These are phyloP conservation scores for Suillus subalutaceus DNA, from an alignment of 768 basidiomycete species.

Conservation along the genomic window DNA sequence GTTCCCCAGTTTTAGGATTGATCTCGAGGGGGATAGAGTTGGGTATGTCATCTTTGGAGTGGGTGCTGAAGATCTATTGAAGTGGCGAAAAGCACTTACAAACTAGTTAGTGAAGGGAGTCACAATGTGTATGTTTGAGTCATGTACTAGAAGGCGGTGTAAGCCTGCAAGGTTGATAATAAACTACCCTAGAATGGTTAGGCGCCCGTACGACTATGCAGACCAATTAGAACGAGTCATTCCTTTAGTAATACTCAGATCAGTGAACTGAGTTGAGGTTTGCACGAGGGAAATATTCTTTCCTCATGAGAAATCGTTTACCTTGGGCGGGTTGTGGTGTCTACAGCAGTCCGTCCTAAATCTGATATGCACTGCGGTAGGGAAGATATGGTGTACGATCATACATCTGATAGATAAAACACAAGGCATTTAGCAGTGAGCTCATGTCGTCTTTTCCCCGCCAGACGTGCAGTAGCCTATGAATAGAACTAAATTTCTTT, in stretches of 20 bases:
- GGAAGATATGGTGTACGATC: not conserved
- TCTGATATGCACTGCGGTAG: not conserved
- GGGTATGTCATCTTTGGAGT: constrained; percentile 13
- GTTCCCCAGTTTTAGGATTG: constrained; percentile 48
- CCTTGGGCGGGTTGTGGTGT: not conserved
- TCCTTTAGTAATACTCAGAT: not conserved
- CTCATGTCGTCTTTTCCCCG: constrained; percentile 18
- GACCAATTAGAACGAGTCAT: not conserved
- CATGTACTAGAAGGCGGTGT: not conserved
- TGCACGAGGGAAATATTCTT: not conserved
- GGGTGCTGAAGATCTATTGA: not conserved
- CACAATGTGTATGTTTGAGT: not conserved
- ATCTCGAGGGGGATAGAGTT: constrained; percentile 43
- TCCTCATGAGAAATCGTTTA: not conserved
- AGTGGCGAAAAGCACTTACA: not conserved
- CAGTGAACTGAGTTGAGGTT: not conserved
- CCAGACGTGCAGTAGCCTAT: constrained; percentile 15
- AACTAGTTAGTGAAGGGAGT: not conserved
- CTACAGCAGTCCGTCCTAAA: not conserved
- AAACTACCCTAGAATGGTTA: not conserved
- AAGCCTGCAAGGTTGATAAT: not conserved
- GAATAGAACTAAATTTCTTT: too few relatives aligned
- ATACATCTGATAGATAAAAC: not conserved
- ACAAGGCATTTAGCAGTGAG: not conserved
- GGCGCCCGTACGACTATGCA: not conserved